phyloP scores from a whole-genome alignment of 2,329 filamentous ascomycete species.

The Aspergillus persii region DNA sequence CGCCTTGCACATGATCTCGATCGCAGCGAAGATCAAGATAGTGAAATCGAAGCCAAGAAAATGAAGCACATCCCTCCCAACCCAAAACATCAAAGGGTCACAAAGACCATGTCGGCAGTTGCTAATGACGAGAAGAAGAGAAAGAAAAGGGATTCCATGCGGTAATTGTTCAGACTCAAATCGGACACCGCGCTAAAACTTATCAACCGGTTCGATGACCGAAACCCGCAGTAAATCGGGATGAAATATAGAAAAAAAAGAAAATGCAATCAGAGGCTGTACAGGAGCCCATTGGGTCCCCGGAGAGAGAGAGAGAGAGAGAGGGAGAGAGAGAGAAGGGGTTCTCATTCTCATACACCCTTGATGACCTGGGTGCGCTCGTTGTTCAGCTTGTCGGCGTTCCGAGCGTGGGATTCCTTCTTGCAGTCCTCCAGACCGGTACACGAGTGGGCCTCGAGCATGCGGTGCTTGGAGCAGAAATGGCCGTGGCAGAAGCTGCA shows the following conservation, averaged over 20 bases:
- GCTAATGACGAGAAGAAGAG: constrained; percentile 9
- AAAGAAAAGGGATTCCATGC: constrained; percentile 6
- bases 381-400: constrained; percentile 85
- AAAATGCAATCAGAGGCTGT: constrained; percentile 7
- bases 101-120: constrained; percentile 14
- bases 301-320: too few species aligned
- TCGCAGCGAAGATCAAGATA: constrained; percentile 1
- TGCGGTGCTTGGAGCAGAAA: constrained; percentile 91
- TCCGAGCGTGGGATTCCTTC: constrained; percentile 92
- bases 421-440: constrained; percentile 93
- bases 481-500: constrained; percentile 92
- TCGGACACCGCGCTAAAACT: constrained; percentile 33
- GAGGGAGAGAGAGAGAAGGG: too few species aligned
- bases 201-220: constrained; percentile 18
- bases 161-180: constrained; percentile 9
- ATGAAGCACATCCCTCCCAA: constrained; percentile 12
- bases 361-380: constrained; percentile 94
- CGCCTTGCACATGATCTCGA: constrained; percentile 25
- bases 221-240: constrained; percentile 15
- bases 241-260: constrained; percentile 1
- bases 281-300: background rate
- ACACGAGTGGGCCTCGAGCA: constrained; percentile 94
- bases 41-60: constrained; percentile 3
- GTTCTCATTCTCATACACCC: constrained; percentile 61
- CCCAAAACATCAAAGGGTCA: constrained; percentile 7